Evolutionary conservation across 345 rosid genomes (phyloP).

Genomic region (Psidium friedrichsthalianum): DNA sequence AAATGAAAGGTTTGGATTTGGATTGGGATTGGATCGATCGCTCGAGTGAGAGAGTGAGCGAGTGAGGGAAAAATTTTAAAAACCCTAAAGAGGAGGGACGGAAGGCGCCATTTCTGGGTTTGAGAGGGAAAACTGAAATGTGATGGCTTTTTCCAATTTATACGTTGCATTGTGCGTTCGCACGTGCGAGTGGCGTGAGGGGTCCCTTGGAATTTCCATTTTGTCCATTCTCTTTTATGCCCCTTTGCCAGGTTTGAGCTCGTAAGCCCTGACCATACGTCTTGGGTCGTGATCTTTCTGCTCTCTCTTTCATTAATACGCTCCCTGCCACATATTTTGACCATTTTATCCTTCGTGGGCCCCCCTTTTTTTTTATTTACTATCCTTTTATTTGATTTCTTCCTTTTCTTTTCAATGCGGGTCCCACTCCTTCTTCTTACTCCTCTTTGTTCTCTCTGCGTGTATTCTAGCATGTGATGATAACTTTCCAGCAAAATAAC

Average conservation of each 20-base stretch:
- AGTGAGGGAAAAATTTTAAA: neutral
- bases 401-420: too few species aligned
- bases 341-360: too few species aligned
- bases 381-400: too few species aligned
- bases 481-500: too few species aligned
- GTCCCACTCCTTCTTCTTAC: too few species aligned
- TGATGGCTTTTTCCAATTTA: accelerated
- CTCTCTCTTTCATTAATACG: too few species aligned
- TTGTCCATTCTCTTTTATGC: neutral
- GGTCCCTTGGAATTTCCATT: neutral
- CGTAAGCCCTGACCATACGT: neutral
- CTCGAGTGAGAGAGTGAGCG: neutral
- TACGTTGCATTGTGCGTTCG: neutral
- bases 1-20: neutral
- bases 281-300: too few species aligned
- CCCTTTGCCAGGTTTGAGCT: neutral
- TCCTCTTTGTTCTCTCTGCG: too few species aligned
- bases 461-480: too few species aligned
- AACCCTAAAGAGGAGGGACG: neutral
- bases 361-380: too few species aligned
- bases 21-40: neutral
- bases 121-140: slow-evolving; percentile 4
- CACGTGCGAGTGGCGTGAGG: neutral
- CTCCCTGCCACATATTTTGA: too few species aligned
- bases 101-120: neutral